Evolutionary conservation across 2,329 filamentous ascomycete genomes (phyloP).

Genomic region (Escovopsis sp.): DNA sequence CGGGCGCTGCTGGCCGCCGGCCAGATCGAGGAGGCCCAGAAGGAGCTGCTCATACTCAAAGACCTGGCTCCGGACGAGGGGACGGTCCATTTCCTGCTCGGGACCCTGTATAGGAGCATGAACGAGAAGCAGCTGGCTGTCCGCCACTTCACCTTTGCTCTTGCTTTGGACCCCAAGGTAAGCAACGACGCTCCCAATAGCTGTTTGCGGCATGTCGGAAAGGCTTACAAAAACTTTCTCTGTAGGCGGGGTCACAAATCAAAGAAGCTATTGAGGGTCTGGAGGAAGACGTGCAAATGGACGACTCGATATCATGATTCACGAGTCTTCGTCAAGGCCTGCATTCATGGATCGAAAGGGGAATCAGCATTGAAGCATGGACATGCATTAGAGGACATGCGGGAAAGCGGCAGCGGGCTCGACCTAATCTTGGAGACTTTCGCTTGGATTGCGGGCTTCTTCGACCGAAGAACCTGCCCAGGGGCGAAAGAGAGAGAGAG

Average conservation of each 20-base stretch:
- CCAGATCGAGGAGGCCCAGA: conserved; percentile 55
- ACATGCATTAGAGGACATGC: conserved; percentile 1
- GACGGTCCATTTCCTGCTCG: conserved; percentile 88
- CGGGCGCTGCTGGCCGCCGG: conserved; percentile 65
- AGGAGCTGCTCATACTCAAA: conserved; percentile 75
- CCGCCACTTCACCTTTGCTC: conserved; percentile 81
- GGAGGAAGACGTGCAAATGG: conserved; percentile 61
- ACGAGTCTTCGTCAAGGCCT: neutral
- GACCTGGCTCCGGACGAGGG: conserved; percentile 88
- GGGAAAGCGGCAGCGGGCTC: neutral
- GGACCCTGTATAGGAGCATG: conserved; percentile 61
- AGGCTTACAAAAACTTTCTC: neutral
- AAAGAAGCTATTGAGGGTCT: conserved; percentile 93
- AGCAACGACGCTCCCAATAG: conserved; percentile 9
- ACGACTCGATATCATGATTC: conserved; percentile 35
- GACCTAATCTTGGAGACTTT: neutral
- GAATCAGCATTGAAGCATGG: neutral
- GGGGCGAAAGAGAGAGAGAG: neutral
- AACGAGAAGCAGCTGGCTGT: conserved; percentile 69
- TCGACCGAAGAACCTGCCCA: no score
- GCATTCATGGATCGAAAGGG: no score
- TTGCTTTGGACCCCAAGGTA: conserved; percentile 95
- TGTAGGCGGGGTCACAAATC: conserved; percentile 76
- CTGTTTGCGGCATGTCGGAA: neutral
- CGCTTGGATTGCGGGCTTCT: conserved; percentile 1